phyloP scores from a whole-genome alignment of 1,139 yeast genomes.

The Yamadazyma oceani region DNA sequence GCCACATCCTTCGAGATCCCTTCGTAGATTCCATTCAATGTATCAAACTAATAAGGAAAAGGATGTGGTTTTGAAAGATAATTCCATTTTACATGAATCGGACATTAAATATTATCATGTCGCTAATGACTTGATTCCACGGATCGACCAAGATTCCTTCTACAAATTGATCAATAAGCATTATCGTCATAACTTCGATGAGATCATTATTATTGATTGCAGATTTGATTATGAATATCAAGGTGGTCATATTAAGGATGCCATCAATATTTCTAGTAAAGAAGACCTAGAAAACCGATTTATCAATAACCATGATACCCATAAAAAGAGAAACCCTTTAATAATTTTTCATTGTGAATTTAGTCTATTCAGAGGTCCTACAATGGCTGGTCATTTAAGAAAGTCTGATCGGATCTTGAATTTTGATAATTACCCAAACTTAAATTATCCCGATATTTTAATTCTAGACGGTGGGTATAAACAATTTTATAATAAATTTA shows the following conservation, averaged over 20 bases:
- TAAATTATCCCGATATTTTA: conserved; percentile 84
- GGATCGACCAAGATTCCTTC: conserved; percentile 69
- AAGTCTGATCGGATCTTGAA: conserved; percentile 78
- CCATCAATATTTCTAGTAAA: conserved; percentile 74
- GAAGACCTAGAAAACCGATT: conserved; percentile 60
- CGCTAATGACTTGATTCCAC: conserved; percentile 67
- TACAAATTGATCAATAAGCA: conserved; percentile 61
- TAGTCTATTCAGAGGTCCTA: conserved; percentile 88
- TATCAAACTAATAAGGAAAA: conserved; percentile 48
- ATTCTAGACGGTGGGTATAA: conserved; percentile 91
- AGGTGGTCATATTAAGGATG: conserved; percentile 90
- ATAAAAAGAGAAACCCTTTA: conserved; percentile 34
- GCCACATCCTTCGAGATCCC: conserved; percentile 19
- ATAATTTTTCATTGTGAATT: conserved; percentile 93
- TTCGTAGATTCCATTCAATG: conserved; percentile 65
- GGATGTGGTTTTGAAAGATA: conserved; percentile 28
- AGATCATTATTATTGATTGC: conserved; percentile 73
- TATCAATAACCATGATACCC: conserved; percentile 16
- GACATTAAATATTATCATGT: conserved; percentile 42
- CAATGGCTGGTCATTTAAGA: conserved; percentile 84
- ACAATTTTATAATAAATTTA: conserved; percentile 60
- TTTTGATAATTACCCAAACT: conserved; percentile 71
- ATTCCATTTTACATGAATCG: conserved; percentile 42
- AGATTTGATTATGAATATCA: conserved; percentile 87
- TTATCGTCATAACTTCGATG: conserved; percentile 55